Conservation (phyloP, 306 rosid genomes). For the Trifolium repens region DNA sequence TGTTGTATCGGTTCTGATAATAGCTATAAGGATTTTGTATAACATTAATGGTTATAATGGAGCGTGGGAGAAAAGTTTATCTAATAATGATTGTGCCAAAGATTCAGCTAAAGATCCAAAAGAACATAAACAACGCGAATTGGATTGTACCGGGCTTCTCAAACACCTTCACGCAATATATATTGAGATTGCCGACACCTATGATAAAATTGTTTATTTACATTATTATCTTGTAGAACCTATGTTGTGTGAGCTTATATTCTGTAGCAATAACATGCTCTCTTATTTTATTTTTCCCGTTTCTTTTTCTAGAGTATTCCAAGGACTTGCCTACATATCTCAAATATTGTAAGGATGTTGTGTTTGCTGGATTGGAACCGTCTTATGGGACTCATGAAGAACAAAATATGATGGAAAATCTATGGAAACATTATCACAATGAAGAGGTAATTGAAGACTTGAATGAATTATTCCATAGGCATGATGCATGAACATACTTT, state of each 20-base stretch:
- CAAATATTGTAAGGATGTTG: slow-evolving; percentile 74
- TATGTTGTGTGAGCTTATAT: slow-evolving; percentile 17
- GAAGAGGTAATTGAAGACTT: slow-evolving; percentile 60
- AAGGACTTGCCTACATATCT: slow-evolving; percentile 81
- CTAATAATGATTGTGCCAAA: slow-evolving; percentile 40
- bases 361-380: slow-evolving; percentile 75
- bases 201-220: slow-evolving; percentile 53
- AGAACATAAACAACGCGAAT: slow-evolving; percentile 36
- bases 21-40: slow-evolving; percentile 75
- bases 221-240: not conserved
- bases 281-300: slow-evolving; percentile 38
- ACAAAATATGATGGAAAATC: slow-evolving; percentile 54
- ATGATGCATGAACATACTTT: slow-evolving; percentile 15
- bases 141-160: slow-evolving; percentile 64
- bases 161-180: slow-evolving; percentile 63
- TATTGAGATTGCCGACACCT: slow-evolving; percentile 54
- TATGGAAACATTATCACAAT: slow-evolving; percentile 69
- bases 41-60: slow-evolving; percentile 74
- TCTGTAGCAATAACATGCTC: slow-evolving; percentile 2
- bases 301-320: slow-evolving; percentile 52
- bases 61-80: slow-evolving; percentile 84
- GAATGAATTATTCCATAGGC: slow-evolving; percentile 17
- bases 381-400: slow-evolving; percentile 68
- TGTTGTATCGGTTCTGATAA: slow-evolving; percentile 80
- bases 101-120: slow-evolving; percentile 39